A percentile compares a stretch with the other conserved stretches of the same genome.
Evolutionary conservation across 2,329 filamentous ascomycete species (phyloP).

Genomic region (Ascochyta clinopodiicola): DNA sequence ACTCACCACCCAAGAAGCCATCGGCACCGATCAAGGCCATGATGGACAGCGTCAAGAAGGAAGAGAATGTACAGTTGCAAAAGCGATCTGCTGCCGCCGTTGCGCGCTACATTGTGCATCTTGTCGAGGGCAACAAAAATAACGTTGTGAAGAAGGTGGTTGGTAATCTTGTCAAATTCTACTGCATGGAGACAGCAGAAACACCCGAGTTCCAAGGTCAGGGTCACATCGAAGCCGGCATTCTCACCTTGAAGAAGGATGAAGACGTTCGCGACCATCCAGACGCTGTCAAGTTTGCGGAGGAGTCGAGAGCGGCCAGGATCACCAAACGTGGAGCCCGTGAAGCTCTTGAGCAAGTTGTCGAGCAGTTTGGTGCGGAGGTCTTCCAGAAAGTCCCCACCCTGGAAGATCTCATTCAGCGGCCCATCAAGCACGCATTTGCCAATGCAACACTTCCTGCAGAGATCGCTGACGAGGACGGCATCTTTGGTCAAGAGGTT

Average conservation of each 20-base stretch:
- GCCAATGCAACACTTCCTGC: conserved; percentile 69
- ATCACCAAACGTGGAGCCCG: conserved; percentile 93
- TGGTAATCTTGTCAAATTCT: conserved; percentile 94
- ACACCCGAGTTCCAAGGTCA: conserved; percentile 94
- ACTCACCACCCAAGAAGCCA: conserved; percentile 88
- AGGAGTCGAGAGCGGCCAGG: conserved; percentile 84
- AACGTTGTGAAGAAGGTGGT: conserved; percentile 96
- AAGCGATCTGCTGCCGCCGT: conserved; percentile 85
- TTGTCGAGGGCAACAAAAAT: conserved; percentile 78
- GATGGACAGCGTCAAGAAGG: conserved; percentile 97
- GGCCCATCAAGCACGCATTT: conserved; percentile 78
- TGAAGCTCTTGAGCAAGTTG: conserved; percentile 88
- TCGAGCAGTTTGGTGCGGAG: conserved; percentile 76
- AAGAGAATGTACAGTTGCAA: conserved; percentile 90
- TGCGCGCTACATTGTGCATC: conserved; percentile 82
- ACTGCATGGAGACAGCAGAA: conserved; percentile 95
- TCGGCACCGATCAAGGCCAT: conserved; percentile 92
- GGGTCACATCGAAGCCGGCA: conserved; percentile 75
- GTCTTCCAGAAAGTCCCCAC: conserved; percentile 87
- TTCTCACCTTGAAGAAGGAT: conserved; percentile 94
- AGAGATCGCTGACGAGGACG: conserved; percentile 75
- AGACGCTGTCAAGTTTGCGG: conserved; percentile 87
- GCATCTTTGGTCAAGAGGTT: conserved; percentile 84
- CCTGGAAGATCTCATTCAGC: conserved; percentile 79
- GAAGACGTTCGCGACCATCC: conserved; percentile 93